Evolutionary conservation across 768 basidiomycete genomes (phyloP).

Genomic region (Suillus variegatus): DNA sequence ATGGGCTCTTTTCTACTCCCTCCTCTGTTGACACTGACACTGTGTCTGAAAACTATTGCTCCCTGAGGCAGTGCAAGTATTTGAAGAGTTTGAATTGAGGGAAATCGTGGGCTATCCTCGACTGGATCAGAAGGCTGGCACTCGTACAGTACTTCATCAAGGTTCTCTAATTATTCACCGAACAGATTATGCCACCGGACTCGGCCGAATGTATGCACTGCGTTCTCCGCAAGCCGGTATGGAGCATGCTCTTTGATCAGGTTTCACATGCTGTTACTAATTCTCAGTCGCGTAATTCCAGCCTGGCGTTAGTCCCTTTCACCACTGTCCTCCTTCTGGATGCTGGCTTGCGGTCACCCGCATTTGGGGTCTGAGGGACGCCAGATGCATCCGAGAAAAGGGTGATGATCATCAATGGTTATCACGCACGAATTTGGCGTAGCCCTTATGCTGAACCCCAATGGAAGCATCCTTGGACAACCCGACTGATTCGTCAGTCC

Average conservation of each 20-base stretch:
- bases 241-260: slow-evolving; percentile 15
- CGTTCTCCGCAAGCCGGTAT: not conserved
- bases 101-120: not conserved
- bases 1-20: not conserved
- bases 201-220: not conserved
- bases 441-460: not conserved
- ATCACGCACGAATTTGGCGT: not conserved
- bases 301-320: slow-evolving; percentile 25
- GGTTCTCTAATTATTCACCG: not conserved
- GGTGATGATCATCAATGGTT: not conserved
- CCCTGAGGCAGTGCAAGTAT: not conserved
- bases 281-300: slow-evolving; percentile 28
- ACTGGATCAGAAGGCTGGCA: not conserved
- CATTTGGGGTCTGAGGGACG: slow-evolving; percentile 15
- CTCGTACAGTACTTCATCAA: not conserved
- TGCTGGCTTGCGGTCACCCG: slow-evolving; percentile 24
- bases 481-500: not conserved
- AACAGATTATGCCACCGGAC: not conserved
- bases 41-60: not conserved
- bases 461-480: not conserved
- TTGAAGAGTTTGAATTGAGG: not conserved
- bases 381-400: slow-evolving; percentile 4
- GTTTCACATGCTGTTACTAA: slow-evolving; percentile 16
- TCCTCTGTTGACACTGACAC: not conserved
- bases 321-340: slow-evolving; percentile 20